Percentiles rank a stretch among this genome's conserved stretches.
These are phyloP conservation scores for Salvia sclarea DNA, from an alignment of 305 asterid genomes.

Conservation along the genomic window DNA sequence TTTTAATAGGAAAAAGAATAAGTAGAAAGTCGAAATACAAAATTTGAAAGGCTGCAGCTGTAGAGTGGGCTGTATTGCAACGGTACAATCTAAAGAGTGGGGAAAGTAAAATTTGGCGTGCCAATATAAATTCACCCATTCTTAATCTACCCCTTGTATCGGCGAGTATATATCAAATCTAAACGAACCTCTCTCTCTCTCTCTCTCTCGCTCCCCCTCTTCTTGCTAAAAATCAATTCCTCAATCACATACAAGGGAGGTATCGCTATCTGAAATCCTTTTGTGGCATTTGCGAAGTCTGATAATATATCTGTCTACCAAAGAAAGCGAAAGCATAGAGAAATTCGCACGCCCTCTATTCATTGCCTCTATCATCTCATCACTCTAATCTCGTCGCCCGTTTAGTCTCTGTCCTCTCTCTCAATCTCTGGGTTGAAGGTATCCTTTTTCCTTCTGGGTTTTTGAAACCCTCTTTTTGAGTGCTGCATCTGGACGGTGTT, in stretches of 20 bases:
- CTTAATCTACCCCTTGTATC: conserved; percentile 6
- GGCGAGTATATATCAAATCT: conserved; percentile 26
- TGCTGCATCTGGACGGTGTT: conserved; percentile 19
- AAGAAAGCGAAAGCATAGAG: conserved; percentile 39
- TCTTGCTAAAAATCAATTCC: conserved; percentile 36
- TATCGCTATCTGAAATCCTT: conserved; percentile 40
- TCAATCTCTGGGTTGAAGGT: conserved; percentile 32
- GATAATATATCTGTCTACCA: conserved; percentile 21
- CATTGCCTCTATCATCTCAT: conserved; percentile 19
- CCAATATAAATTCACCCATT: conserved; percentile 28
- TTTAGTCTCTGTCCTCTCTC: conserved; percentile 3
- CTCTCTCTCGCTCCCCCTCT: conserved; percentile 14
- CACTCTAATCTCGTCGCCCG: conserved; percentile 31
- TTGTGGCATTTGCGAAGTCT: conserved; percentile 34
- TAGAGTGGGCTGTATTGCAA: conserved; percentile 32
- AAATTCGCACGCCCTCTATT: conserved; percentile 26
- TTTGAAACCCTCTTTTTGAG: not conserved
- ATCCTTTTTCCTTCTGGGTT: conserved; percentile 16
- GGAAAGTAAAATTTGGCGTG: conserved; percentile 30
- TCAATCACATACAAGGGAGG: conserved; percentile 36
- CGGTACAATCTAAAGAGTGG: conserved; percentile 41
- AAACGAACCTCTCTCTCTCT: conserved; percentile 14
- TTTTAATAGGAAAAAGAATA: not conserved
- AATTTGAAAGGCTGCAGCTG: conserved; percentile 37
- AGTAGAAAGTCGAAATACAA: conserved; percentile 18